Base-by-base conservation (phyloP, 1,139 yeast species). In the Torulaspora globosa region DNA sequence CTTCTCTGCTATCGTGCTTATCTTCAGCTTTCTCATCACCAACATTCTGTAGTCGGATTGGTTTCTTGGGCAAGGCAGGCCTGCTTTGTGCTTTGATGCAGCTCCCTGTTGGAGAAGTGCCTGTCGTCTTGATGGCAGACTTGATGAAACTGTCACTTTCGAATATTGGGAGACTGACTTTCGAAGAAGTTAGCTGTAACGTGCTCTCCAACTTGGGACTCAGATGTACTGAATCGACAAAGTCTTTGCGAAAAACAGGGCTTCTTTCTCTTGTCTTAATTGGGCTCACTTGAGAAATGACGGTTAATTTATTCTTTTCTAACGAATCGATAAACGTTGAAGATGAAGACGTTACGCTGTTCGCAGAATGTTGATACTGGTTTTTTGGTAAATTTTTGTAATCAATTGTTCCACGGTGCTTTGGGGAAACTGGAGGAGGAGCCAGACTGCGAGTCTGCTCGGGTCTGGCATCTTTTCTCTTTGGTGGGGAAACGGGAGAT, bases 161-260 rank as follows among this genome's bases (percentile, higher is more conserved):
- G 9, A 29, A n/a, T 1, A 19, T 23, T 8, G 24, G 19, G 12
- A 36, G 36, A 15, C 33, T 7, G 5, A 35, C 26, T 34, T 28
- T 36, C 30, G 36, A 31, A 4, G 39, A 34, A 7, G 31, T 18
- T 8, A 37, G 16, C 5, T 38, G 28, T 11, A 23, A 3, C 18
- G 15, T 24, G 31, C 2, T 34, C 41, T 16, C 39, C 18, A 3
- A 46, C 15, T 51, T 40, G 8, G 49, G 40, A 39, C 52, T 56
- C 16, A 44, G 34, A 31, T 54, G 57, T 14, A 51, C 48, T 6
- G 62, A 58, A 40, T 58, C 61, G 31, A 58, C 21, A 29, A 49
- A 58, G 40, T 57, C 59, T 5, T 53, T 50, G 53, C 3, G 43
- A 33, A 8, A 33, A 11, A 7, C 21, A 32, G 8, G 24, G 26